Conservation (phyloP, 441 rosid genomes). For the Adansonia madagascariensis region DNA sequence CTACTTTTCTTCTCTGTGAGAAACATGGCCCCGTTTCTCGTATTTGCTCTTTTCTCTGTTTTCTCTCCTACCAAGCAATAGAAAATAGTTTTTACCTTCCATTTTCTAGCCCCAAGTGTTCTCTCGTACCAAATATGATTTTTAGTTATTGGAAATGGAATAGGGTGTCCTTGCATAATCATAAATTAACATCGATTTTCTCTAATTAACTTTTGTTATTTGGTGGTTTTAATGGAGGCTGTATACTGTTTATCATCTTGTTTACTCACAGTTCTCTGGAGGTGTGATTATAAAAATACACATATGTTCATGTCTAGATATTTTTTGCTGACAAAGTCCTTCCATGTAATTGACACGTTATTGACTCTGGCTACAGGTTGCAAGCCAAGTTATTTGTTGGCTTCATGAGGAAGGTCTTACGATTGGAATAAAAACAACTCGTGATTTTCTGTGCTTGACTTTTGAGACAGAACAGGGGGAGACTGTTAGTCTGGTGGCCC, state of each 20-base stretch:
- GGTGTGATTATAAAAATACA: background rate
- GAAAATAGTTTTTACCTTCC: background rate
- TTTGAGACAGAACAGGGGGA: constrained; percentile 87
- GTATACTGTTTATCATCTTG: background rate
- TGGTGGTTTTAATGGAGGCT: background rate
- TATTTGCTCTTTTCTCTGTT: background rate
- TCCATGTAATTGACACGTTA: constrained; percentile 23
- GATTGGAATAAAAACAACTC: constrained; percentile 72
- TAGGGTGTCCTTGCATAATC: background rate
- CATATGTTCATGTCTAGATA: background rate
- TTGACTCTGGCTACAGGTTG: constrained; percentile 54
- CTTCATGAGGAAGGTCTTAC: constrained; percentile 83
- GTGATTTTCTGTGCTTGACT: constrained; percentile 71
- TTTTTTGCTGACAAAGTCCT: constrained; percentile 4
- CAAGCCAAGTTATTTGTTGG: constrained; percentile 92
- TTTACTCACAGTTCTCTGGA: background rate
- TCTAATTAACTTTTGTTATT: background rate
- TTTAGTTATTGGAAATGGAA: background rate
- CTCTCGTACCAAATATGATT: background rate
- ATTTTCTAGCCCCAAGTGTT: background rate
- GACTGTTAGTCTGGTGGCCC: constrained; percentile 81
- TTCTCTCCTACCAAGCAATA: background rate
- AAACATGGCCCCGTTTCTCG: background rate
- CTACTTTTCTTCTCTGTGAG: background rate
- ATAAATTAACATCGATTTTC: background rate